phyloP scores from a whole-genome alignment of 2,329 filamentous ascomycete genomes.

The Plenodomus lindquistii region DNA sequence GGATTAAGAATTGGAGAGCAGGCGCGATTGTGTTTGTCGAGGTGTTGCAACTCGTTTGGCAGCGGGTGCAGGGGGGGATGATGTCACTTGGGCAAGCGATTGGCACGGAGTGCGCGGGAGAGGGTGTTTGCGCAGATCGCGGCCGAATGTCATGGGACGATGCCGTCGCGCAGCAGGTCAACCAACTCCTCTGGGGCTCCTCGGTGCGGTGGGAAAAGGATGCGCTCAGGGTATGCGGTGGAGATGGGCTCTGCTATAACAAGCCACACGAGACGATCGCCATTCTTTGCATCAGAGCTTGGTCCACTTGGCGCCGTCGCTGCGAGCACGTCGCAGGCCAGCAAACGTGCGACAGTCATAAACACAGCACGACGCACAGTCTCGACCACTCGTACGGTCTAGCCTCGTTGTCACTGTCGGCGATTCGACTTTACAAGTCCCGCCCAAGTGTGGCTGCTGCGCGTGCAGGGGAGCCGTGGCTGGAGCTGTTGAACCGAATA shows the following conservation, averaged over 20 bases:
- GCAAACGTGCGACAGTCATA: constrained; percentile 2
- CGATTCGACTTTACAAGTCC: neutral
- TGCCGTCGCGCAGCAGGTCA: neutral
- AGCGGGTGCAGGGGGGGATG: constrained; percentile 16
- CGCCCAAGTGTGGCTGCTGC: neutral
- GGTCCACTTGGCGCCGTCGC: constrained; percentile 7
- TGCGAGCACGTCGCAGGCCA: constrained; percentile 2
- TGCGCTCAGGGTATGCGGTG: constrained; percentile 4
- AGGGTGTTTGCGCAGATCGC: neutral
- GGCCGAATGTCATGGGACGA: neutral
- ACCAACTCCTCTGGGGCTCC: neutral
- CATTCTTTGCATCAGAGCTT: constrained; percentile 9
- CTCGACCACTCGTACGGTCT: neutral
- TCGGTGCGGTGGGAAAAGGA: constrained; percentile 2
- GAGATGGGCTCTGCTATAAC: constrained; percentile 2
- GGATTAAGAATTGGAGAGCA: constrained; percentile 27
- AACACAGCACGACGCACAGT: too few relatives aligned
- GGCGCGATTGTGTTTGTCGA: constrained; percentile 19
- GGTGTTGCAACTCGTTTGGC: constrained; percentile 9
- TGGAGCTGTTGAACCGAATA: neutral
- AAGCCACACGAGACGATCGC: constrained; percentile 15
- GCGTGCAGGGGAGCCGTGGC: neutral
- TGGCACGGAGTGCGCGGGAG: neutral
- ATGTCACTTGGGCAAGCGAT: constrained; percentile 18
- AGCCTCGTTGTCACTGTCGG: neutral